These are phyloP conservation scores for Fusarium sterilihyphosum DNA, from an alignment of 2,329 filamentous ascomycete genomes.

Conservation along the genomic window DNA sequence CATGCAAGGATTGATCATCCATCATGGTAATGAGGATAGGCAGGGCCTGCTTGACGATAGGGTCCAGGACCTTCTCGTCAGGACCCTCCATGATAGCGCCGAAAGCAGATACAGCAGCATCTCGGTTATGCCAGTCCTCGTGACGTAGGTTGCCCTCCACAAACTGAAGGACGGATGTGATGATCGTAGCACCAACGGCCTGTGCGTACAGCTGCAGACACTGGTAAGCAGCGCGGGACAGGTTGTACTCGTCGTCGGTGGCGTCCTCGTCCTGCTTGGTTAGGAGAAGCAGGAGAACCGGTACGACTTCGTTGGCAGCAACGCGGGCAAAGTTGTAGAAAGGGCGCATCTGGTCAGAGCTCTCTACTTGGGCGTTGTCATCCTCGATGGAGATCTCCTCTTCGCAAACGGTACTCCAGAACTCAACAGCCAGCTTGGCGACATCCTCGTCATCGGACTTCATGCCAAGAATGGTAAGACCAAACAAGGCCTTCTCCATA, in stretches of 20 bases:
- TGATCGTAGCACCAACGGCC: conserved; percentile 85
- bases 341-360: conserved; percentile 83
- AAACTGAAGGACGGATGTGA: conserved; percentile 86
- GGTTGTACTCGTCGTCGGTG: conserved; percentile 95
- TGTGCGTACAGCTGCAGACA: conserved; percentile 95
- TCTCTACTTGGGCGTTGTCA: conserved; percentile 83
- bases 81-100: conserved; percentile 99
- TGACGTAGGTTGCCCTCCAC: conserved; percentile 90
- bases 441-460: conserved; percentile 98
- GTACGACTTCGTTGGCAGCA: conserved; percentile 92
- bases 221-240: conserved; percentile 94
- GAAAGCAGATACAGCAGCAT: conserved; percentile 96
- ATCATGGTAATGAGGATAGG: conserved; percentile 91
- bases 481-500: conserved; percentile 99
- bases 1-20: conserved; percentile 88
- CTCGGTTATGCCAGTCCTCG: conserved; percentile 94
- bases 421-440: conserved; percentile 96
- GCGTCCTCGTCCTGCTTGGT: conserved; percentile 99
- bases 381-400: conserved; percentile 98
- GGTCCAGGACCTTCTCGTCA: conserved; percentile 89
- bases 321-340: conserved; percentile 97
- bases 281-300: conserved; percentile 86
- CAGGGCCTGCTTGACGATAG: conserved; percentile 94
- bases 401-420: conserved; percentile 99
- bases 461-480: conserved; percentile 97